phyloP scores from a whole-genome alignment of 352 stramenopile species.

The Phytophthora hibernalis region DNA sequence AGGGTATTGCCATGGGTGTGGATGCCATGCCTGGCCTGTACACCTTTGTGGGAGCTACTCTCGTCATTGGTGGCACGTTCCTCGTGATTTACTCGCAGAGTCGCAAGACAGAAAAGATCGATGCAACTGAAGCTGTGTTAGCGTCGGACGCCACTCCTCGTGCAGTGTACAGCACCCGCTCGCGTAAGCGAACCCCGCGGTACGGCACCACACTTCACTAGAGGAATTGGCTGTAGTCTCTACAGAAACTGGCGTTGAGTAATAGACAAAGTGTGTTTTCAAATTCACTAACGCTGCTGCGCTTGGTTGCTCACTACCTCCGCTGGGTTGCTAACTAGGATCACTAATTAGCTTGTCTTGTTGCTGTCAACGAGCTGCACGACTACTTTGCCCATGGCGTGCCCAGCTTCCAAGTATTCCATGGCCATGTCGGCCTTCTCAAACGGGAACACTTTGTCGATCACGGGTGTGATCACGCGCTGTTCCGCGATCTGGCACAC shows the following conservation, averaged over 20 bases:
- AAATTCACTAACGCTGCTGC: slow-evolving; percentile 6
- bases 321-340: slow-evolving; percentile 1
- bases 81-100: slow-evolving; percentile 82
- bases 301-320: not conserved
- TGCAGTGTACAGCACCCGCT: slow-evolving; percentile 67
- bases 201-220: slow-evolving; percentile 53
- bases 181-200: slow-evolving; percentile 53
- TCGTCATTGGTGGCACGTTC: slow-evolving; percentile 83
- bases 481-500: slow-evolving; percentile 55
- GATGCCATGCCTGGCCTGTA: slow-evolving; percentile 71
- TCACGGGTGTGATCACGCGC: slow-evolving; percentile 53
- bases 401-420: slow-evolving; percentile 69
- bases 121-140: slow-evolving; percentile 79
- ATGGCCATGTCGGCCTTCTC: slow-evolving; percentile 69
- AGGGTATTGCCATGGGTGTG: slow-evolving; percentile 79
- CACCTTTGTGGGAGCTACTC: slow-evolving; percentile 74
- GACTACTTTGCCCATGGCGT: slow-evolving; percentile 72
- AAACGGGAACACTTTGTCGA: slow-evolving; percentile 78
- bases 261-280: slow-evolving; percentile 21
- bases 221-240: not conserved
- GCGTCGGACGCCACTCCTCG: slow-evolving; percentile 65
- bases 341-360: slow-evolving; percentile 17
- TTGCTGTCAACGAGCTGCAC: slow-evolving; percentile 52
- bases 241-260: not conserved
- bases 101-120: slow-evolving; percentile 81